Evolutionary conservation across 176 grass and related monocot species (phyloP), one percentile per base, ranked within the genome.

Genomic region (Oryza meridionalis): DNA sequence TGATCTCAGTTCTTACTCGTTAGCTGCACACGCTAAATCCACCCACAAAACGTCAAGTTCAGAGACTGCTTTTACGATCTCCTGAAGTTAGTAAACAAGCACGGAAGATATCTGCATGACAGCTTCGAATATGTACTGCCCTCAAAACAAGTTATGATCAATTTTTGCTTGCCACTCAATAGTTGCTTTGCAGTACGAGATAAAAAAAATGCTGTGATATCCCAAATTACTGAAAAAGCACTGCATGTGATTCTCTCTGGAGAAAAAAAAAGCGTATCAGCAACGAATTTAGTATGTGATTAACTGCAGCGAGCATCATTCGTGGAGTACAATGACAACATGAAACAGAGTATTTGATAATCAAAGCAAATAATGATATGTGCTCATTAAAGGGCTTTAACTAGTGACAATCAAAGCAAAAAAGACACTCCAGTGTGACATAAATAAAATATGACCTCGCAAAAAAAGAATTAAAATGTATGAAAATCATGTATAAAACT

Each of bases 21-120:
- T 58, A 35, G 75, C 38, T 62, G 22, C 40, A 13, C 38, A 49
- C 45, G 83, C 75, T 78, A 37, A 19, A 35, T 78, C 51, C 67
- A 33, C 35, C 59, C 50, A 33, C 67, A 71, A 85, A 78, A 64
- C 75, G 47, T 70, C 19, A 78, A 9, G 51, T 49, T 78, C 47
- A 5, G 19, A 33, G 3, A 15, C 25, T 21, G n/a, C n/a, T 27
- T 63, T 63, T 43, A 16, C 62, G 40, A 38, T 49, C 14, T 62
- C 42, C 24, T 31, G 25, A 17, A 19, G 16, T 25, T 33, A 72
- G 53, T 42, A 26, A 63, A 35, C 1, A 37, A n/a, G 27, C 59
- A 67, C 10, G 26, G 15, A 70, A 35, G 37, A n/a, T 31, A 10
- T 63, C 7, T 70, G 11, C 53, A 69, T 70, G 73, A 19, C 50